A percentile compares a stretch with the other conserved stretches of the same genome.
Evolutionary conservation across 805 yeast genomes (phyloP).

Genomic region (Saturnispora besseyi): DNA sequence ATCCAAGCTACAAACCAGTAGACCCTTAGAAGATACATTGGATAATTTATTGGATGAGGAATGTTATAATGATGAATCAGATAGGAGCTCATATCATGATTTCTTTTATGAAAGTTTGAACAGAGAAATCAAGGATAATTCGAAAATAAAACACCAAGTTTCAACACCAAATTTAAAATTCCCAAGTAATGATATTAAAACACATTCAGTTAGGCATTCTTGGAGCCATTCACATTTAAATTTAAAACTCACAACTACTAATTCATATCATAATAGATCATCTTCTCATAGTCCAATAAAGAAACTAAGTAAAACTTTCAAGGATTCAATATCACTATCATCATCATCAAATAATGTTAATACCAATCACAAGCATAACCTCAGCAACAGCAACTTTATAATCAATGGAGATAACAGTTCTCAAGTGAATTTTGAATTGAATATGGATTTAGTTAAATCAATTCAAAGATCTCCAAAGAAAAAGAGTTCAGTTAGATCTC

Average conservation of each 20-base stretch:
- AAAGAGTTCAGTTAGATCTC: conserved; percentile 5
- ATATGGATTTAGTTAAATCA: conserved; percentile 21
- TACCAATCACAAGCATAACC: background rate
- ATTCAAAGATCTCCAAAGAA: conserved; percentile 23
- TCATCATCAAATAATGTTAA: background rate
- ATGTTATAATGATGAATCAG: background rate
- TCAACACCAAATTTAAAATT: conserved; percentile 3
- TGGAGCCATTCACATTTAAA: conserved; percentile 1
- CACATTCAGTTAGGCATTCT: background rate
- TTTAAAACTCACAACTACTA: background rate
- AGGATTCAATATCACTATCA: background rate
- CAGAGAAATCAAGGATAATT: conserved; percentile 1
- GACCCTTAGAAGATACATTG: too few relatives aligned
- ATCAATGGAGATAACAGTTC: background rate
- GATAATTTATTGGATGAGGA: background rate
- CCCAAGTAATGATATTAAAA: background rate
- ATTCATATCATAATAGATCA: background rate
- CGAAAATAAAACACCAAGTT: conserved; percentile 1
- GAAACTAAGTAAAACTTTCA: conserved; percentile 1
- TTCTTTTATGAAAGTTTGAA: background rate
- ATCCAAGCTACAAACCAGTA: background rate
- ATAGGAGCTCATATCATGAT: background rate
- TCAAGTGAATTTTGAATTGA: conserved; percentile 16
- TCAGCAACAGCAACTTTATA: background rate
- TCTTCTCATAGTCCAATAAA: conserved; percentile 6